Conservation (phyloP, 2,329 filamentous ascomycete species). For the Alternaria angustiovoidea region DNA sequence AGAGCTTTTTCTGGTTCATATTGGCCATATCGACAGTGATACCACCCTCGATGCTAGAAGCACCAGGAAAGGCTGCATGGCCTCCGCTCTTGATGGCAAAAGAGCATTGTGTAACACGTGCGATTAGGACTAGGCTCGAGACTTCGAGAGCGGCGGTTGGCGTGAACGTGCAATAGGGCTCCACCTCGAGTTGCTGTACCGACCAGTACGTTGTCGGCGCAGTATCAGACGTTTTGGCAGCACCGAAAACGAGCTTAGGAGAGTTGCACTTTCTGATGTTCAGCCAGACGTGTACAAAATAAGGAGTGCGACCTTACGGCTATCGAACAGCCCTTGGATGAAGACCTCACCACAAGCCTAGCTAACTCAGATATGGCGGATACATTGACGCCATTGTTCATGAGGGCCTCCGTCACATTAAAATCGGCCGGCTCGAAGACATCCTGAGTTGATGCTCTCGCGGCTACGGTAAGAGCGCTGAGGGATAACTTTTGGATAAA, state of each 20-base stretch:
- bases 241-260: slow-evolving; percentile 28
- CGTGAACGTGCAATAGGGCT: slow-evolving; percentile 26
- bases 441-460: not conserved
- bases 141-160: slow-evolving; percentile 20
- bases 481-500: not conserved
- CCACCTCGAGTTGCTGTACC: slow-evolving; percentile 20
- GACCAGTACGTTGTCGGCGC: slow-evolving; percentile 20
- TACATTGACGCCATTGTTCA: slow-evolving; percentile 27
- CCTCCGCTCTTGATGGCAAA: slow-evolving; percentile 57
- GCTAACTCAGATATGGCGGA: slow-evolving; percentile 23
- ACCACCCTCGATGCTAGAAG: slow-evolving; percentile 53
- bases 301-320: slow-evolving; percentile 24
- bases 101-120: slow-evolving; percentile 37
- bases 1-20: slow-evolving; percentile 38
- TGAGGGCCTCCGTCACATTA: slow-evolving; percentile 30
- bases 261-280: slow-evolving; percentile 27
- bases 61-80: slow-evolving; percentile 51
- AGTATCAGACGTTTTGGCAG: slow-evolving; percentile 15
- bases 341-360: not conserved
- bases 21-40: slow-evolving; percentile 54
- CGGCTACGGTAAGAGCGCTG: not conserved
- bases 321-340: slow-evolving; percentile 19
- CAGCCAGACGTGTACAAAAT: not conserved
- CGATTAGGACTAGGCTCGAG: slow-evolving; percentile 22
- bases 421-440: slow-evolving; percentile 27